Evolutionary conservation across 31 red algal species (phyloP), one percentile per base, ranked within the genome.

Genomic region (Endocladia muricata): DNA sequence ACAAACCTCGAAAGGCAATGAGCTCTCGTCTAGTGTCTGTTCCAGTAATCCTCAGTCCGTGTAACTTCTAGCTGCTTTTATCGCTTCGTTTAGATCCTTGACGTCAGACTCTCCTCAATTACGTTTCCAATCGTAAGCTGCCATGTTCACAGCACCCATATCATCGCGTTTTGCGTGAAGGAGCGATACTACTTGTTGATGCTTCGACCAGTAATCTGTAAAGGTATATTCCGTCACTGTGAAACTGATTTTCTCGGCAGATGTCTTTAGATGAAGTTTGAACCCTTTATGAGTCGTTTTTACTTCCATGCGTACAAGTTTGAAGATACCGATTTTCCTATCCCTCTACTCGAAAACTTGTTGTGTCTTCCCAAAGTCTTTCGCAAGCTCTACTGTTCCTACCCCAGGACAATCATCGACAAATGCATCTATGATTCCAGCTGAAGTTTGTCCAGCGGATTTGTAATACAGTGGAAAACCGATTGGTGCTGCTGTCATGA

Each of bases 271-370:
- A 38, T 76, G 72, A 2, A 76, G 13, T 13, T 40, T 55, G 33
- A 37, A 58, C 17, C 72, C 44, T 25, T 59, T 37, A 28, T 59
- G 19, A 19, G 3, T 26, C 19, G 23, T 2, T 1, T 9, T 25
- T 49, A 78, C 49, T 30, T 61, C 26, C n/a, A 85, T 58, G 0
- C 57, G 41, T 30, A 71, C 55, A 76, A 76, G 76, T 47, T 65
- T 69, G n/a, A 76, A 31, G 1, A 57, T 4, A 8, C 68, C 41
- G 13, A 42, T 58, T 9, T 37, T 35, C 4, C 81, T 60, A 2
- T 34, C 4, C 47, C 58, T 75, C 9, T 25, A 70, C n/a, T 70
- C 28, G 26, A 70, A 70, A 6, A 9, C 6, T 19, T 41, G 25
- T 25, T 11, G 8, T n/a, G 65, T 70, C 8, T 15, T 8, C n/a